Percentiles rank a stretch among this genome's conserved stretches.
Evolutionary conservation across 768 basidiomycete species (phyloP).

Genomic region (Boletus rubropictus): DNA sequence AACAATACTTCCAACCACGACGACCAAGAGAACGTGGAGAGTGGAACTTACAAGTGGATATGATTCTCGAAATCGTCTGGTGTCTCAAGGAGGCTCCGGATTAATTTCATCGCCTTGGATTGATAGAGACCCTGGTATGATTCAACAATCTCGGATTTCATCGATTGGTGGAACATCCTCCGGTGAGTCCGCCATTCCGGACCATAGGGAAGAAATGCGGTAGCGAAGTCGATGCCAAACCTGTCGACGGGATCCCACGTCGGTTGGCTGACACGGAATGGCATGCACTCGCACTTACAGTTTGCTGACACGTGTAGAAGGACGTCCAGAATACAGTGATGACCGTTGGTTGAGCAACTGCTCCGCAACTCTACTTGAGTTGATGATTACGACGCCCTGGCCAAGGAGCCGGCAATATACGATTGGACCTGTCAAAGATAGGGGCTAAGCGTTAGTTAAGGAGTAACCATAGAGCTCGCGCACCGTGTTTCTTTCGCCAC

Average conservation of each 20-base stretch:
- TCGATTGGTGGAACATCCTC: slow-evolving; percentile 25
- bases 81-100: slow-evolving; percentile 17
- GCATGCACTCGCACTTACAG: slow-evolving; percentile 10
- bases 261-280: neutral
- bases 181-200: slow-evolving; percentile 27
- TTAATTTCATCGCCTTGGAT: slow-evolving; percentile 18
- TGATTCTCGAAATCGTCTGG: slow-evolving; percentile 24
- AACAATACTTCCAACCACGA: neutral
- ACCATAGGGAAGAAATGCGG: slow-evolving; percentile 27
- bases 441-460: neutral
- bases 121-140: slow-evolving; percentile 21
- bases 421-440: slow-evolving; percentile 20
- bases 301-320: slow-evolving; percentile 17
- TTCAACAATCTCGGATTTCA: slow-evolving; percentile 18
- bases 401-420: slow-evolving; percentile 26
- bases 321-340: slow-evolving; percentile 26
- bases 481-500: slow-evolving; percentile 28
- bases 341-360: slow-evolving; percentile 29
- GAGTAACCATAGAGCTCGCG: neutral
- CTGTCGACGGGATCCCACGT: slow-evolving; percentile 8
- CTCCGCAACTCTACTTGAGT: slow-evolving; percentile 22
- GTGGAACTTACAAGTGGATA: slow-evolving; percentile 15
- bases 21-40: neutral
- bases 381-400: slow-evolving; percentile 25
- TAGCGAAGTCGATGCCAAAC: slow-evolving; percentile 27